phyloP scores from a whole-genome alignment of 257 asterid species.

The Nicotiana sylvestris region DNA sequence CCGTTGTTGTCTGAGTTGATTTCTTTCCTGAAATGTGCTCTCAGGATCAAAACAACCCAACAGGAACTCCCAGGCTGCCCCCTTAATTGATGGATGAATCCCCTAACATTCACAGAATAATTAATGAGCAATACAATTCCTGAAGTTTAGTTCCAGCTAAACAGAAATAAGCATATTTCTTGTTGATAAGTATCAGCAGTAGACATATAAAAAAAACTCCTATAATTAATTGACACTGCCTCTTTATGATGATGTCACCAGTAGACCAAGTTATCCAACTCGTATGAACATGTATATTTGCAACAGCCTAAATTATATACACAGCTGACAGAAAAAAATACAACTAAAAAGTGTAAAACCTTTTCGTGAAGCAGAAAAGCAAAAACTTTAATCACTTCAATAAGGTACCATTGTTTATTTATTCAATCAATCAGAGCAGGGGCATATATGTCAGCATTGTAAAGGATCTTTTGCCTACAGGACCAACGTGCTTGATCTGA shows the following conservation, averaged over 20 bases:
- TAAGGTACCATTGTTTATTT: not conserved
- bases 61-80: conserved; percentile 92
- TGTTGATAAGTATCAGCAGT: not conserved
- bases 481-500: not conserved
- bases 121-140: conserved; percentile 20
- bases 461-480: not conserved
- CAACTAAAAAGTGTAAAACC: not conserved
- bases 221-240: not conserved
- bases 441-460: not conserved
- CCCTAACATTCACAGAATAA: conserved; percentile 45
- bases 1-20: conserved; percentile 54
- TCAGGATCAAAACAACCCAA: conserved; percentile 92
- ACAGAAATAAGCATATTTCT: not conserved
- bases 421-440: not conserved
- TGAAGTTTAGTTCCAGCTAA: conserved; percentile 12
- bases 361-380: not conserved
- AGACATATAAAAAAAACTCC: not conserved
- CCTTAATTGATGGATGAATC: conserved; percentile 88
- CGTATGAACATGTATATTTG: not conserved
- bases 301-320: not conserved
- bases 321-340: not conserved
- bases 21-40: conserved; percentile 71
- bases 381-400: not conserved
- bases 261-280: not conserved
- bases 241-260: not conserved